These are phyloP conservation scores for Austroboletus rostrupii DNA, from an alignment of 1,284 basidiomycete species.

Conservation along the genomic window DNA sequence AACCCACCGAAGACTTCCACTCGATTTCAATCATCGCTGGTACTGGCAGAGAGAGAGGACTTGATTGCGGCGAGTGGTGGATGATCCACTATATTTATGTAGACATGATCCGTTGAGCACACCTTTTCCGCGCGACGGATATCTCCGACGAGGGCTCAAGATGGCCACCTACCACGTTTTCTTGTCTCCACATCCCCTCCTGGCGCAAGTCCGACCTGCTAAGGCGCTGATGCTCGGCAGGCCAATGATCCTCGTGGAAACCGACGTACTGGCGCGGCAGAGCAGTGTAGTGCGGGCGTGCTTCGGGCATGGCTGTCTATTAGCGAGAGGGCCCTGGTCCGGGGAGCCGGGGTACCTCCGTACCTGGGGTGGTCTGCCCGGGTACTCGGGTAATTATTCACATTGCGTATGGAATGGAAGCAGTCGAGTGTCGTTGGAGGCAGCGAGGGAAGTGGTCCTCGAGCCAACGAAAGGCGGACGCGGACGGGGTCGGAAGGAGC, in stretches of 20 bases:
- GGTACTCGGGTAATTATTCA: neutral
- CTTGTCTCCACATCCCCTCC: neutral
- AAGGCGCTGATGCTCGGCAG: neutral
- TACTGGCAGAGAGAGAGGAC: conserved; percentile 1
- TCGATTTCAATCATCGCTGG: conserved; percentile 34
- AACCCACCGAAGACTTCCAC: conserved; percentile 38
- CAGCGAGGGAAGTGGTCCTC: conserved; percentile 1
- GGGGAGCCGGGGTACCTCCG: too few relatives aligned
- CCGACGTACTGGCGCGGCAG: neutral
- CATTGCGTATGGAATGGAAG: conserved; percentile 5
- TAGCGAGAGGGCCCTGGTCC: too few relatives aligned
- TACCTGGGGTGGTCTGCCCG: neutral
- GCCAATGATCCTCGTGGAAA: conserved; percentile 18
- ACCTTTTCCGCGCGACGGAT: conserved; percentile 15
- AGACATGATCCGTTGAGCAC: conserved; percentile 3
- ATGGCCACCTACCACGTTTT: conserved; percentile 12
- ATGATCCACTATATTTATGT: conserved; percentile 22
- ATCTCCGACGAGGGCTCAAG: conserved; percentile 16
- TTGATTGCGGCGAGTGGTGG: conserved; percentile 10
- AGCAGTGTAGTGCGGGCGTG: conserved; percentile 20
- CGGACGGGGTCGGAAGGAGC: neutral
- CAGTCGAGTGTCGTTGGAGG: neutral
- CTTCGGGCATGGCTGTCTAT: conserved; percentile 5
- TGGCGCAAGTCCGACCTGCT: conserved; percentile 2
- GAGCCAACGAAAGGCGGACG: neutral